Conservation (phyloP, 2,329 filamentous ascomycete genomes). For the Kalmusia sp. region DNA sequence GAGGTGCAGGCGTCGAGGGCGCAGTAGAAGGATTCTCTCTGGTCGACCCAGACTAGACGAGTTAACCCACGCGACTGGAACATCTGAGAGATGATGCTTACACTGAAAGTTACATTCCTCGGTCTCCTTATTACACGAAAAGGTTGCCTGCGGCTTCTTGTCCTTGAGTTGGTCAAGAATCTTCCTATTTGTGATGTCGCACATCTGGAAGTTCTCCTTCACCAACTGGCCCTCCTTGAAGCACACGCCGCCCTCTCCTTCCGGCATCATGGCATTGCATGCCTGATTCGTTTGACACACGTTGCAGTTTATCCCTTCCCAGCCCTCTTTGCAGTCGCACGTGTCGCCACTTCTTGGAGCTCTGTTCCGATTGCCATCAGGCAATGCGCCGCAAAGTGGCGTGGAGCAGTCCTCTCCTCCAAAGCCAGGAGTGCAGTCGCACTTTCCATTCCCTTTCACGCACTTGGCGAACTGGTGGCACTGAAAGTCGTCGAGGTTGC, state of each 20-base stretch:
- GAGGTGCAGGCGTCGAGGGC: slow-evolving; percentile 82
- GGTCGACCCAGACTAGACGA: slow-evolving; percentile 85
- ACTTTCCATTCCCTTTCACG: slow-evolving; percentile 90
- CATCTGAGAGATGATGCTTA: slow-evolving; percentile 52
- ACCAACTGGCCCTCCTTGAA: slow-evolving; percentile 90
- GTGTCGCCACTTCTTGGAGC: slow-evolving; percentile 72
- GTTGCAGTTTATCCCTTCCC: slow-evolving; percentile 96
- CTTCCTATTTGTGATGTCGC: slow-evolving; percentile 94
- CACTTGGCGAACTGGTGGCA: slow-evolving; percentile 92
- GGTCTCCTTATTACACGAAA: slow-evolving; percentile 80
- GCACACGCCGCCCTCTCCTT: slow-evolving; percentile 82
- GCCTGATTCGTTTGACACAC: slow-evolving; percentile 85
- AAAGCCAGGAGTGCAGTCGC: slow-evolving; percentile 88
- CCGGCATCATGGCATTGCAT: slow-evolving; percentile 87
- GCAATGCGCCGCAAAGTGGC: slow-evolving; percentile 88
- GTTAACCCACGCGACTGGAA: slow-evolving; percentile 30
- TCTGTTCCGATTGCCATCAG: slow-evolving; percentile 76
- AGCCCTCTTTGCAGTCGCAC: slow-evolving; percentile 91
- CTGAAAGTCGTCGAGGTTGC: slow-evolving; percentile 87
- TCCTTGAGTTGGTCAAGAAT: slow-evolving; percentile 86
- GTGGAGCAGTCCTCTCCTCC: slow-evolving; percentile 92
- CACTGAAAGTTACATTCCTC: slow-evolving; percentile 93
- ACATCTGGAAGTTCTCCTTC: slow-evolving; percentile 96
- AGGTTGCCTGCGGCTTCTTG: slow-evolving; percentile 90
- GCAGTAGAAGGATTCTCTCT: slow-evolving; percentile 96